Base-by-base conservation (phyloP, 371 early-diverging fungal species). In the Rhizopus delemar region DNA sequence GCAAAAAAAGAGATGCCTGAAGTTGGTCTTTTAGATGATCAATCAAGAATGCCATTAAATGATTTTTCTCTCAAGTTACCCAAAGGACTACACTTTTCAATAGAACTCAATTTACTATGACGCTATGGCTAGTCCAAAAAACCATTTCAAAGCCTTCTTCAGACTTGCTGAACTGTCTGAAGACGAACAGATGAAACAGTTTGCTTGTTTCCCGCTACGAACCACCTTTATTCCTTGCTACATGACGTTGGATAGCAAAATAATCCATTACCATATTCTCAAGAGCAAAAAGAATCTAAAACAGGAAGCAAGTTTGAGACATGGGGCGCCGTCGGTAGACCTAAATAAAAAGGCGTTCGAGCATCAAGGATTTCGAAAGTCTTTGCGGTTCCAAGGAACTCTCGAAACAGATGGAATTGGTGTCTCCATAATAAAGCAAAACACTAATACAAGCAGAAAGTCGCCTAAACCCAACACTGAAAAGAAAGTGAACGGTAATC, bases 381-480 rank as follows among this genome's bases (percentile, higher is more conserved):
- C 41, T 33, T 22, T 41, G 8, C 58, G 28, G 3, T 57, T 57
- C 15, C 8, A 43, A 41, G 50, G 51, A 2, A 57, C 58, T 8
- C 31, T 50, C 5, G 51, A 57, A 41, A 50, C 58, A 5, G 51
- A 50, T 41, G 58, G 58, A 36, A 41, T 57, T 22, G 39, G 41
- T n/a, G 58, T 50, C 1, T 57, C 58, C n/a, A 15, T 51, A 8
- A 29, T 57, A 6, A 57, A 57, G 22, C 31, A 57, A 28, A 46
- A 32, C 15, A 46, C 22, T 6, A 7, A 29, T 35, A 41, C 36
- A 45, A 36, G 13, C 33, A 56, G 35, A 56, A 45, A 38, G 38
- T 38, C 38, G 8, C 38, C 38, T 12, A 38, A 38, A 12, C 38
- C 38, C 38, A 22, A 45, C 6, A 35, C 34, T 16, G 13, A 9